Conservation (phyloP, 148 eudicot species). For the Rhododendron griersonianum region DNA sequence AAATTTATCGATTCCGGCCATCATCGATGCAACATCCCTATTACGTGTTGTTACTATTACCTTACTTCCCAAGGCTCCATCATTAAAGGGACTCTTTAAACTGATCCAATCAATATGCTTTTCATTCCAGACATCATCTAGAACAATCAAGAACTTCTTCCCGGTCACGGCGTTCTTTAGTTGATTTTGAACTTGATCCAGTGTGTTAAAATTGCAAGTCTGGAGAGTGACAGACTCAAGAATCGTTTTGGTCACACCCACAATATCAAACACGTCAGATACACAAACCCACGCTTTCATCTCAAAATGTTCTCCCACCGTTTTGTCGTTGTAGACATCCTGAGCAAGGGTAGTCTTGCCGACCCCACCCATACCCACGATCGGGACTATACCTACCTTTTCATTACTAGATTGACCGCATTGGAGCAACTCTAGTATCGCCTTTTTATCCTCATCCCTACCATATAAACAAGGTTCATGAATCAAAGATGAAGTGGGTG, state of each 20-base stretch:
- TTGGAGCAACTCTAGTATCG: background rate
- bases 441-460: background rate
- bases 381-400: background rate
- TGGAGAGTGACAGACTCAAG: background rate
- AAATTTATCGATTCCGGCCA: no score
- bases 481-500: background rate
- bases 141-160: no score
- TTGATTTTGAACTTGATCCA: background rate
- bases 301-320: slow-evolving; percentile 2
- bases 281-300: slow-evolving; percentile 24
- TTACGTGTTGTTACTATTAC: no score
- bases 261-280: slow-evolving; percentile 16
- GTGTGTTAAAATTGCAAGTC: background rate
- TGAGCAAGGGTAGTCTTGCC: slow-evolving; percentile 34
- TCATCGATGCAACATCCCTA: no score
- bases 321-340: slow-evolving; percentile 6
- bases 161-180: no score
- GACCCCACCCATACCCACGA: slow-evolving; percentile 22
- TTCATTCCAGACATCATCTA: no score
- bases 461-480: background rate
- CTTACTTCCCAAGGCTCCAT: no score
- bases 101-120: no score
- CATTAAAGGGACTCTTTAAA: no score
- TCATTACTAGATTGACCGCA: background rate
- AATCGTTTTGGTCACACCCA: slow-evolving; percentile 14